These are phyloP conservation scores for Chenopodium berlandieri DNA, from an alignment of 148 eudicot genomes.

Conservation along the genomic window DNA sequence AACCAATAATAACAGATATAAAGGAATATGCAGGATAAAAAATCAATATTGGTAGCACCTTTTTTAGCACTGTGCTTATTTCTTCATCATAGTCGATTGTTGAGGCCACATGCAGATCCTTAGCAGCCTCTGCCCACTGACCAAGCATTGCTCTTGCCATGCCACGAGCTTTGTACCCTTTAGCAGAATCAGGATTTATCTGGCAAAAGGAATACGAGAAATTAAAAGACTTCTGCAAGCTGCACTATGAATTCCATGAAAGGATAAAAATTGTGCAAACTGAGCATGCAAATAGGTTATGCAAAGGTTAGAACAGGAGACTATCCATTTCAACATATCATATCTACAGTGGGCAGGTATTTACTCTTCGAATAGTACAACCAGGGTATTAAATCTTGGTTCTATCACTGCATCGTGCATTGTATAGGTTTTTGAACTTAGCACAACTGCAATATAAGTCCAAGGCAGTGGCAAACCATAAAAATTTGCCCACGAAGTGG, in stretches of 20 bases:
- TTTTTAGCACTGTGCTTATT: constrained; percentile 55
- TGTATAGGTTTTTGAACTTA: neutral
- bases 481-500: neutral
- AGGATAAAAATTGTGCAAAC: neutral
- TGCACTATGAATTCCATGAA: neutral
- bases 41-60: constrained; percentile 36
- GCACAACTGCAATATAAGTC: neutral
- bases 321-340: neutral
- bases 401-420: neutral
- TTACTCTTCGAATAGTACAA: neutral
- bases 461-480: neutral
- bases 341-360: too few species aligned
- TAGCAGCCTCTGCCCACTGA: constrained; percentile 90
- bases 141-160: constrained; percentile 92
- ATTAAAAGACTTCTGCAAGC: neutral
- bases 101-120: constrained; percentile 88
- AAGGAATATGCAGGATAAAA: neutral
- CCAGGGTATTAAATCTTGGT: neutral
- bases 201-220: constrained; percentile 22
- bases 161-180: constrained; percentile 84
- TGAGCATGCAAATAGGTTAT: neutral
- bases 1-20: neutral
- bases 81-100: constrained; percentile 88
- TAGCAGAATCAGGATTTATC: constrained; percentile 95
- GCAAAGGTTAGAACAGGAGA: neutral